Conservation (phyloP, 306 rosid genomes). For the Benincasa hispida region DNA sequence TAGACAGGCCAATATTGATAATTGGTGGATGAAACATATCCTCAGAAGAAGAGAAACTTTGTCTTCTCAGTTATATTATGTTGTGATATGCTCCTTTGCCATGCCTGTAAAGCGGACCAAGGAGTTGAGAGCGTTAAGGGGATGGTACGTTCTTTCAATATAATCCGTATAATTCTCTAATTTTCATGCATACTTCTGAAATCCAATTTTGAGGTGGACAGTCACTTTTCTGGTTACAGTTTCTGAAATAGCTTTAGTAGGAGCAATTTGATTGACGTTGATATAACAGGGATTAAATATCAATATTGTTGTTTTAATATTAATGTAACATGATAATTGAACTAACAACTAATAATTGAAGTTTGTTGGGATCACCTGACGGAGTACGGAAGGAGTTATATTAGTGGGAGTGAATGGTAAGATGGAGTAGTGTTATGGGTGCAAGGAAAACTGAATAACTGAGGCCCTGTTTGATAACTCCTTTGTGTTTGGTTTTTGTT, state of each 20-base stretch:
- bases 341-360: neutral
- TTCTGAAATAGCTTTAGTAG: neutral
- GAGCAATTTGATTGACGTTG: neutral
- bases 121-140: slow-evolving; percentile 70
- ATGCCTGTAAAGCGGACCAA: slow-evolving; percentile 73
- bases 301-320: neutral
- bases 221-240: neutral
- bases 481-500: no score
- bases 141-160: slow-evolving; percentile 52
- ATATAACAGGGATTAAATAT: neutral
- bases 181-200: neutral
- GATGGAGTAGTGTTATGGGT: neutral
- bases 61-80: slow-evolving; percentile 23
- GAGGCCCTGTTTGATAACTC: no score
- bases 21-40: slow-evolving; percentile 67
- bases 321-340: neutral
- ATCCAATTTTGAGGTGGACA: neutral
- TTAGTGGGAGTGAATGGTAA: neutral
- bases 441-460: no score
- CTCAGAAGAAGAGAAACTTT: slow-evolving; percentile 22
- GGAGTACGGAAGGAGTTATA: neutral
- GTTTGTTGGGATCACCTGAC: neutral
- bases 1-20: slow-evolving; percentile 29
- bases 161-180: neutral
- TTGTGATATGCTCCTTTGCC: slow-evolving; percentile 37